These are phyloP conservation scores for Cichorium intybus DNA, from an alignment of 140 eudicot genomes.

Conservation along the genomic window DNA sequence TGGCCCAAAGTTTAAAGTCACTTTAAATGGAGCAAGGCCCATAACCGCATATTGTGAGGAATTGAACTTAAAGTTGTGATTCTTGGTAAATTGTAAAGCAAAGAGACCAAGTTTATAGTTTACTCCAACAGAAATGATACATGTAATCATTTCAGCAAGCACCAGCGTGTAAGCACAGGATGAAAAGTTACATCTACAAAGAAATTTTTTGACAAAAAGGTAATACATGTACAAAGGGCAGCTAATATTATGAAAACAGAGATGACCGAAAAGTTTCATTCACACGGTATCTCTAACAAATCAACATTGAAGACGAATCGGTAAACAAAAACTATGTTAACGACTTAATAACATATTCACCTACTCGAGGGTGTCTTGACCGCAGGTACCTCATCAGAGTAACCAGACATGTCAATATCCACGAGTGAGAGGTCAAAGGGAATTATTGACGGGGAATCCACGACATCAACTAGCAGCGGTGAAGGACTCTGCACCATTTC, in stretches of 20 bases:
- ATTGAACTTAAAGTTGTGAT: too few species aligned
- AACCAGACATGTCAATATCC: slow-evolving; percentile 65
- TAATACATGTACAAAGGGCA: slow-evolving; percentile 25
- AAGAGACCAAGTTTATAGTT: too few species aligned
- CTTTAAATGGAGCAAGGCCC: too few species aligned
- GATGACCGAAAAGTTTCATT: slow-evolving; percentile 36
- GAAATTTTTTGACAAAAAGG: not conserved
- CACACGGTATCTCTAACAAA: slow-evolving; percentile 40
- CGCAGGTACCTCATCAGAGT: slow-evolving; percentile 67
- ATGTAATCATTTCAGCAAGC: slow-evolving; percentile 13
- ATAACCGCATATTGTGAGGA: too few species aligned
- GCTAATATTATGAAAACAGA: slow-evolving; percentile 23
- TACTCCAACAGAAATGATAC: too few species aligned
- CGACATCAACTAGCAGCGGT: slow-evolving; percentile 51
- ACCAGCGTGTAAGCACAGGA: not conserved
- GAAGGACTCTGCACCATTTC: slow-evolving; percentile 14
- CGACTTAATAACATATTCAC: slow-evolving; percentile 29
- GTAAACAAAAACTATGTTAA: slow-evolving; percentile 22
- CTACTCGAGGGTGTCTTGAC: slow-evolving; percentile 49
- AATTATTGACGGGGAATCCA: slow-evolving; percentile 25
- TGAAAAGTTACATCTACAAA: slow-evolving; percentile 8
- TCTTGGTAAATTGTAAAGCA: too few species aligned
- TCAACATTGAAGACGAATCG: slow-evolving; percentile 7
- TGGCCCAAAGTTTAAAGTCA: too few species aligned
- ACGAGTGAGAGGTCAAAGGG: slow-evolving; percentile 65